Evolutionary conservation across 192 early-diverging fungal genomes (phyloP), one percentile per base, ranked within the genome.

Genomic region (Haplosporangium gracile): DNA sequence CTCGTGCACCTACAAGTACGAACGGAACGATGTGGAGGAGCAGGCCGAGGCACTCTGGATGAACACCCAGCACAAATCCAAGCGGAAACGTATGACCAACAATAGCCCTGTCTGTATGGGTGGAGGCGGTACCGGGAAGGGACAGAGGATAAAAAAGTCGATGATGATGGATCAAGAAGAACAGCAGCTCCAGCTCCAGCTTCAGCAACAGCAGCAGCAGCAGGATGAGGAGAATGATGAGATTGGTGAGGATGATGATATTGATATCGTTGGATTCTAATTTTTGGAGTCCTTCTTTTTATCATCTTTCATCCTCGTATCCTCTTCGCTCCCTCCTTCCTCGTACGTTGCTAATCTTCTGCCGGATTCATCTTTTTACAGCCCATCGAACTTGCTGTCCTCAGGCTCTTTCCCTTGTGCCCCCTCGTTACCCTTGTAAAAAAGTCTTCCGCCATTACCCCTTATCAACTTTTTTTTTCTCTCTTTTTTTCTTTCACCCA

Each of bases 61-160:
- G 74, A 29, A 51, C 24, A 68, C 34, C 63, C 74, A 73, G 42
- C 74, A 79, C 69, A 86, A 86, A 68, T 40, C 45, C 49, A 86
- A 86, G 79, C 84, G 84, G 79, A 86, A 86, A 78, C 55, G 72
- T 32, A 38, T 39, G 68, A 72, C 42, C 26, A 80, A 78, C 32
- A 78, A 75, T 40, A 70, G 71, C 32, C 60, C 78, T 39, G 70
- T 45, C 32, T 72, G 79, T 39, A 73, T 81, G 55, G 84, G 84
- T 38, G 84, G 84, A 51, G 84, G 79, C 10, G 84, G 79, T 18
- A 86, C 84, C 53, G 73, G 79, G 29, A 85, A 86, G 40, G 79
- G 84, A 45, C 70, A 68, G 47, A 80, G 79, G 79, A 75, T 75
- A 86, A n/a, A 74, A 51, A 77, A 65, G 78, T 53, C 68, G 65